A percentile compares a stretch with the other conserved stretches of the same genome.
phyloP scores from a whole-genome alignment of 2,329 filamentous ascomycete species.

The Sporothrix pallida region DNA sequence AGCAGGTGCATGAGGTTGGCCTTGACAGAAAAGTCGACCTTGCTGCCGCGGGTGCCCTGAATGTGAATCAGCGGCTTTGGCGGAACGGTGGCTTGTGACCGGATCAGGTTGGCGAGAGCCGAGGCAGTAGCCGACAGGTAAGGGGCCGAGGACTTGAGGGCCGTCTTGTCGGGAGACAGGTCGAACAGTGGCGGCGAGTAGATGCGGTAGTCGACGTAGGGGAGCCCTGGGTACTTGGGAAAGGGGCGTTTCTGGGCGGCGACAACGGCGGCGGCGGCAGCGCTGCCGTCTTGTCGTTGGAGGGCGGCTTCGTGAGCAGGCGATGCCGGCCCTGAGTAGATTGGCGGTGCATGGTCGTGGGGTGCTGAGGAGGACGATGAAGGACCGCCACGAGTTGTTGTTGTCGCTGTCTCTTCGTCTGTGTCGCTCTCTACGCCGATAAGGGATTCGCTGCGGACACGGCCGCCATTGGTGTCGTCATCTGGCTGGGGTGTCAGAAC shows the following conservation, averaged over 20 bases:
- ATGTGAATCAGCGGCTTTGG: constrained; percentile 62
- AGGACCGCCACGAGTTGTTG: neutral
- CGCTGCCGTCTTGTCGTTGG: constrained; percentile 36
- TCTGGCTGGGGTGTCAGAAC: neutral
- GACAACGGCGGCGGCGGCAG: constrained; percentile 27
- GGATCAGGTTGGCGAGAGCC: constrained; percentile 55
- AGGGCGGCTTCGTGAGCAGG: constrained; percentile 35
- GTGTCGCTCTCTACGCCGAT: constrained; percentile 19
- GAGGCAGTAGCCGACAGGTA: constrained; percentile 55
- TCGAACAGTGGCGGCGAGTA: constrained; percentile 60
- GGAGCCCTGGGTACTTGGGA: constrained; percentile 55
- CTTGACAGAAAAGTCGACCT: constrained; percentile 59
- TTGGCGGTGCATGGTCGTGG: constrained; percentile 38
- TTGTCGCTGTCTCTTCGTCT: constrained; percentile 15
- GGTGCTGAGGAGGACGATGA: neutral
- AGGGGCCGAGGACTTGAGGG: constrained; percentile 55
- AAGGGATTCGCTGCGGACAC: constrained; percentile 26
- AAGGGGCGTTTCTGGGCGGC: constrained; percentile 38
- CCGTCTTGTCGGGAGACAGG: constrained; percentile 55
- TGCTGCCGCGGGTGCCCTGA: constrained; percentile 52
- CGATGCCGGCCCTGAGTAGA: constrained; percentile 45
- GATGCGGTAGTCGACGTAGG: constrained; percentile 56
- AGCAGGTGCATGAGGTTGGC: constrained; percentile 62
- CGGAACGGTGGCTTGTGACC: constrained; percentile 57
- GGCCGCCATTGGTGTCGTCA: neutral